These are phyloP conservation scores for Hemileccinum rubropunctum DNA, from an alignment of 768 basidiomycete genomes.

Conservation along the genomic window DNA sequence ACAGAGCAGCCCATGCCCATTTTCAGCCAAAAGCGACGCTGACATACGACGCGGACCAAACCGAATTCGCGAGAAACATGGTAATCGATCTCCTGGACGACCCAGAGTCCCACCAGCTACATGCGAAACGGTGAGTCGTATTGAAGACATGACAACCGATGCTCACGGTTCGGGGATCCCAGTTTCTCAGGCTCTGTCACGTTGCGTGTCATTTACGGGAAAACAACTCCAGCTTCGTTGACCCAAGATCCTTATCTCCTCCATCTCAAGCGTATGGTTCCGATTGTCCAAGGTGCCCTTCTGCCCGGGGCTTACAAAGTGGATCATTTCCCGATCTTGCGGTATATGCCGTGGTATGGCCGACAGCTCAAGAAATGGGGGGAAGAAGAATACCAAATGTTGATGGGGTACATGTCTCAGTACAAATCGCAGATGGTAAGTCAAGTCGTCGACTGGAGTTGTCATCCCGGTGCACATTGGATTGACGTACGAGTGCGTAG, in stretches of 20 bases:
- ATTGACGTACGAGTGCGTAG: conserved; percentile 3
- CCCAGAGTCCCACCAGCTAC: conserved; percentile 21
- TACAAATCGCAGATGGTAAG: conserved; percentile 45
- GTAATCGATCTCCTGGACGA: conserved; percentile 23
- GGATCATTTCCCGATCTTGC: conserved; percentile 35
- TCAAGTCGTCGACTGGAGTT: background rate
- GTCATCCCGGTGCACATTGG: too few species aligned
- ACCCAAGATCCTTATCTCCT: conserved; percentile 20
- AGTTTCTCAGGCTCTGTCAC: conserved; percentile 29
- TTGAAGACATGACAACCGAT: background rate
- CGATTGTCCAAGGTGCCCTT: conserved; percentile 31
- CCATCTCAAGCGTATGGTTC: conserved; percentile 29
- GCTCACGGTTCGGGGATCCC: background rate
- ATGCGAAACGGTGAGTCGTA: conserved; percentile 36
- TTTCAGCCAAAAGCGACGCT: conserved; percentile 48
- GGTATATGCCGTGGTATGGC: conserved; percentile 61
- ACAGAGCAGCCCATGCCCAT: conserved; percentile 51
- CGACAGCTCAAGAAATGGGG: conserved; percentile 54
- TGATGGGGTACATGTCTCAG: conserved; percentile 44
- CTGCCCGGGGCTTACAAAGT: conserved; percentile 33
- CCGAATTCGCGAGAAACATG: conserved; percentile 30
- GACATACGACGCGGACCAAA: conserved; percentile 46
- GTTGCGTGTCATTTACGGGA: conserved; percentile 29
- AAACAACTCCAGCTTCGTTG: conserved; percentile 17
- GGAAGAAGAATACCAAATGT: conserved; percentile 47